Base-by-base conservation (phyloP, 2,329 filamentous ascomycete species). In the Exophiala bonariae region DNA sequence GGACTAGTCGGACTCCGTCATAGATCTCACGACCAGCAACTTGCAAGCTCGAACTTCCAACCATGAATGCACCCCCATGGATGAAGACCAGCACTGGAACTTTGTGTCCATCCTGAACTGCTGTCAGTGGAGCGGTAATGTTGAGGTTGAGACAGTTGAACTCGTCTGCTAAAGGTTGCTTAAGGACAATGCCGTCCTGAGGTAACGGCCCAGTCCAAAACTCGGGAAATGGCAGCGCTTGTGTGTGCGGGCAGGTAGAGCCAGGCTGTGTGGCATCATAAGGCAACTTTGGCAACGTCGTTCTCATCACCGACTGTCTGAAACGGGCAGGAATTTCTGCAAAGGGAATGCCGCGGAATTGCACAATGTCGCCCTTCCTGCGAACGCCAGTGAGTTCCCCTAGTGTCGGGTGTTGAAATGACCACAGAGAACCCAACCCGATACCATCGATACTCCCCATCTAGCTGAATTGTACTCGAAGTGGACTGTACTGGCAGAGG, bases 1-100 rank as follows among this genome's bases (percentile, higher is more conserved):
- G 13, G 7, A 32, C 39, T 19, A 89, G 65, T 1, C 77, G 79
- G 0, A 74, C 76, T 0, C 79, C 83, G 54, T 87, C 79, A 54
- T 78, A 73, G 50, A 33, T n/a, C 23, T 42, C 39, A 22, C 28
- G 26, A 33, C 23, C 26, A 14, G 37, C 8, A 13, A 40, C 26
- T 18, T 83, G 77, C 1, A 75, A 59, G 48, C 78, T 80, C 50
- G 81, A 78, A 49, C 83, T 75, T 0, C 70, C 58, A 44, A 18
- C 28, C 39, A 43, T 30, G 23, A 43, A 49, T 3, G 39, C 45
- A 9, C 45, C 45, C 11, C 45, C 45, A 42, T 49, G 45, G 32
- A 49, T 32, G 33, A 43, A 49, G 33, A 49, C 22, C 7, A 49
- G 30, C 8, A 49, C 45, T 16, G 45, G 45, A 3, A 49, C 16